These are phyloP conservation scores for Daldinia sp. DNA, from an alignment of 2,329 filamentous ascomycete genomes.

Conservation along the genomic window DNA sequence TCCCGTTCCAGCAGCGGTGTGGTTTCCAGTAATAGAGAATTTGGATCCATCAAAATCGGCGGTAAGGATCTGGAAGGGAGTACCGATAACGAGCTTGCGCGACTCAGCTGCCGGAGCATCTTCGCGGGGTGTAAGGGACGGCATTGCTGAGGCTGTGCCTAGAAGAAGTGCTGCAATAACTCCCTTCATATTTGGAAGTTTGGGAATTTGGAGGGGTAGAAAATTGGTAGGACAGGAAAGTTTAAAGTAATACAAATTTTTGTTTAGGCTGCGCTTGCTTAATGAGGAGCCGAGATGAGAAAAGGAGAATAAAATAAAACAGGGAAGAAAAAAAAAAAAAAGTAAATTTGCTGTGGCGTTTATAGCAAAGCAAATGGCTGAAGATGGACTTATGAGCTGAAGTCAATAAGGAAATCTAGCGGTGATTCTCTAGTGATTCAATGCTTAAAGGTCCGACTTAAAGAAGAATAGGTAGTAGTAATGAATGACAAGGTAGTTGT, in stretches of 20 bases:
- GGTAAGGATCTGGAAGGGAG: slow-evolving; percentile 56
- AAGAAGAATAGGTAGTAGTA: slow-evolving; percentile 12
- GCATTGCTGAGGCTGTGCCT: slow-evolving; percentile 45
- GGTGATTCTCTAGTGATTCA: slow-evolving; percentile 1
- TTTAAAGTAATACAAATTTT: background rate
- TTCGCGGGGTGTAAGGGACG: slow-evolving; percentile 37
- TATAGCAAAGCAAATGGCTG: slow-evolving; percentile 8
- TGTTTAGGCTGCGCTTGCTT: background rate
- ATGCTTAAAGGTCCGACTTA: background rate
- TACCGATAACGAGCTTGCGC: slow-evolving; percentile 57
- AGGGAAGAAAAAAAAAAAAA: background rate
- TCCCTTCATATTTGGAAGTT: slow-evolving; percentile 23
- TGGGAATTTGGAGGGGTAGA: slow-evolving; percentile 11
- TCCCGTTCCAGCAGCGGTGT: slow-evolving; percentile 47
- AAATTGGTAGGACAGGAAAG: background rate
- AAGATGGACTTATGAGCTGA: background rate
- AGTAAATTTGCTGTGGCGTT: background rate
- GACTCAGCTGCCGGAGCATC: slow-evolving; percentile 10
- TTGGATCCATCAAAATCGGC: slow-evolving; percentile 57
- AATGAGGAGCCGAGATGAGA: background rate
- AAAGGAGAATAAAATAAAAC: background rate
- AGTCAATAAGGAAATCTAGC: slow-evolving; percentile 16
- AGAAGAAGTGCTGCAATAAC: slow-evolving; percentile 46
- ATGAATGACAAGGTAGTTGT: slow-evolving; percentile 25
- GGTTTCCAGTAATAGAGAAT: slow-evolving; percentile 57